Conservation (phyloP, 2,329 filamentous ascomycete genomes). For the Trichoderma brevicompactum region DNA sequence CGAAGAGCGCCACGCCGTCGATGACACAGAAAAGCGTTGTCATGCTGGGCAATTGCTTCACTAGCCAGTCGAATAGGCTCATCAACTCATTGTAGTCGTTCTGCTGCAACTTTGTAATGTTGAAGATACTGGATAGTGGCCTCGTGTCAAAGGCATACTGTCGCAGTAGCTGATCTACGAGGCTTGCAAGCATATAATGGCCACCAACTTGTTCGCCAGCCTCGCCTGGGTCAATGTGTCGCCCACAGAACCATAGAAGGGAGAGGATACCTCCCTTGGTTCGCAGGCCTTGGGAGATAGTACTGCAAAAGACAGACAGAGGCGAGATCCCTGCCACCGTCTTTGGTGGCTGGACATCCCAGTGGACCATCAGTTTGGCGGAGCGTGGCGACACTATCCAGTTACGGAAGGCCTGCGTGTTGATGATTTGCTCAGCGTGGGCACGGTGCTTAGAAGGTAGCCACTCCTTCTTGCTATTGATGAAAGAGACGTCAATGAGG, state of each 20-base stretch:
- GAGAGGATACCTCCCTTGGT: background rate
- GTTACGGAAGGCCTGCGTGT: conserved; percentile 1
- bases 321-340: background rate
- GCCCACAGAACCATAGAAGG: conserved; percentile 10
- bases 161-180: conserved; percentile 28
- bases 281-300: conserved; percentile 2
- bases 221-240: background rate
- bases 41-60: background rate
- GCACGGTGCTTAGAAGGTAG: background rate
- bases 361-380: conserved; percentile 2
- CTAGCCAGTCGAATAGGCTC: background rate
- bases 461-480: background rate
- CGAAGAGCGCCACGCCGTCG: background rate
- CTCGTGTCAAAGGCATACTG: conserved; percentile 27
- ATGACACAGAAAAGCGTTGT: background rate
- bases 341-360: background rate
- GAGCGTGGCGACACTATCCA: conserved; percentile 1
- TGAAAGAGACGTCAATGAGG: background rate
- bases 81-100: background rate
- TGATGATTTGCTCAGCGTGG: background rate
- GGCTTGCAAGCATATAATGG: conserved; percentile 24
- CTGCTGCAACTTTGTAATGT: background rate
- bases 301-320: conserved; percentile 15
- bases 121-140: background rate
- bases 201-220: conserved; percentile 2